Evolutionary conservation across 257 asterid genomes (phyloP).

Genomic region (Ilex aquifolium): DNA sequence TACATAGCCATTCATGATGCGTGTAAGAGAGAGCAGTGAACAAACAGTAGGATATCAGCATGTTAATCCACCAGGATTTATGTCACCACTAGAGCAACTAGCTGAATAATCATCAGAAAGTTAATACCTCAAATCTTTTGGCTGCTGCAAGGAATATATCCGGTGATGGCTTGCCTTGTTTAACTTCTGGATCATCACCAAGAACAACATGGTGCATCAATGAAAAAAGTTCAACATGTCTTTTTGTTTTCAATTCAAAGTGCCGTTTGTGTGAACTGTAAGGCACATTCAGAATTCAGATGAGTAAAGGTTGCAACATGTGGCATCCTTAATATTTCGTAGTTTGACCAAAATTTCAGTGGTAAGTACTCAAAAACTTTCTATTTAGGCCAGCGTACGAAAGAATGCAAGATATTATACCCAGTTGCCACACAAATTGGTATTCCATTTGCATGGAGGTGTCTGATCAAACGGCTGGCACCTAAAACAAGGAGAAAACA

Average conservation of each 20-base stretch:
- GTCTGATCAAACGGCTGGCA: constrained; percentile 62
- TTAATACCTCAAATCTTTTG: constrained; percentile 70
- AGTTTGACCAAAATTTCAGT: neutral
- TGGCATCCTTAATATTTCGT: neutral
- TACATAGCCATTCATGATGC: neutral
- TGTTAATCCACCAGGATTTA: neutral
- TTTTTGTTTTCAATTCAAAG: constrained; percentile 82
- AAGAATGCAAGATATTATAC: constrained; percentile 28
- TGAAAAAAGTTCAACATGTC: constrained; percentile 67
- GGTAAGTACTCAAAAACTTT: neutral
- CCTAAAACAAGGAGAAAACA: constrained; percentile 38
- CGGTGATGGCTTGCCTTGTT: constrained; percentile 94
- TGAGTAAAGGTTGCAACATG: neutral
- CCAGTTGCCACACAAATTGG: constrained; percentile 96
- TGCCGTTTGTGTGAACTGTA: constrained; percentile 83
- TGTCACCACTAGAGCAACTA: neutral
- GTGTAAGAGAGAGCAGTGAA: neutral
- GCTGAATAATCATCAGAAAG: neutral
- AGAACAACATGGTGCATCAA: constrained; percentile 86
- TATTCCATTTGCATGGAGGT: constrained; percentile 75
- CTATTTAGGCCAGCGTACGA: neutral
- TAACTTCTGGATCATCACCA: constrained; percentile 98
- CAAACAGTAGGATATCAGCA: neutral
- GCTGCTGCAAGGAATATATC: constrained; percentile 91
- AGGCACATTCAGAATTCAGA: neutral